phyloP scores from a whole-genome alignment of 352 stramenopile genomes.

The Saprolegnia parasitica region DNA sequence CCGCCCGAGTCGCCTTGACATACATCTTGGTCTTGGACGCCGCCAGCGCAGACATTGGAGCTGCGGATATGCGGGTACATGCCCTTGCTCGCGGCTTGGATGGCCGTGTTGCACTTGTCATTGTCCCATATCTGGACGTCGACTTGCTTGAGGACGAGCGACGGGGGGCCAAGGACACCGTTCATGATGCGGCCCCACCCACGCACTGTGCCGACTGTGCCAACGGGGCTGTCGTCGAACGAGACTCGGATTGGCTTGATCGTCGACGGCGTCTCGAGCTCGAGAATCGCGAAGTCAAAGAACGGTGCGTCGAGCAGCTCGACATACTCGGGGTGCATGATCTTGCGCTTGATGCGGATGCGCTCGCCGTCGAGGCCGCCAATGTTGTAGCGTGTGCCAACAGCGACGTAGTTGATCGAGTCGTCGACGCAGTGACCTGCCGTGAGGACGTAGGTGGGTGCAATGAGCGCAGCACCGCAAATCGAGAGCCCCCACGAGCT shows the following conservation, averaged over 20 bases:
- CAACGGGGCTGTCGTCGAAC: conserved; percentile 37
- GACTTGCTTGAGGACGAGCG: conserved; percentile 40
- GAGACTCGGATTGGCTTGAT: conserved; percentile 37
- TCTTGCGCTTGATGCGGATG: conserved; percentile 36
- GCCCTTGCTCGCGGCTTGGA: conserved; percentile 24
- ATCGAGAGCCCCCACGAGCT: background rate
- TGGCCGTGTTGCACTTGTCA: conserved; percentile 33
- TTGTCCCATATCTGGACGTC: conserved; percentile 45
- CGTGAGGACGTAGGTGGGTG: conserved; percentile 34
- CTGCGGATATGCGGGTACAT: conserved; percentile 38
- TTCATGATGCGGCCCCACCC: conserved; percentile 36
- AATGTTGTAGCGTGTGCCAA: conserved; percentile 52
- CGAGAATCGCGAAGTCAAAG: conserved; percentile 42
- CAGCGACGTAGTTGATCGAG: conserved; percentile 25
- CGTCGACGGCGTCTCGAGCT: conserved; percentile 36
- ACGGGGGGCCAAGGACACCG: conserved; percentile 7
- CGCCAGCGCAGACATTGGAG: conserved; percentile 55
- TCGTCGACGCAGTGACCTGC: conserved; percentile 34
- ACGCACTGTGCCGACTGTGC: conserved; percentile 32
- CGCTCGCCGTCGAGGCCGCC: conserved; percentile 35
- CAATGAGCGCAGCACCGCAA: conserved; percentile 36
- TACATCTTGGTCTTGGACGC: conserved; percentile 44
- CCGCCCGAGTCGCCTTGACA: conserved; percentile 60
- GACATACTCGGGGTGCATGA: conserved; percentile 35
- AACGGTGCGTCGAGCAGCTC: conserved; percentile 29